These are phyloP conservation scores for Acanthamoeba castellanii DNA, from an alignment of 208 protist species.

Conservation along the genomic window DNA sequence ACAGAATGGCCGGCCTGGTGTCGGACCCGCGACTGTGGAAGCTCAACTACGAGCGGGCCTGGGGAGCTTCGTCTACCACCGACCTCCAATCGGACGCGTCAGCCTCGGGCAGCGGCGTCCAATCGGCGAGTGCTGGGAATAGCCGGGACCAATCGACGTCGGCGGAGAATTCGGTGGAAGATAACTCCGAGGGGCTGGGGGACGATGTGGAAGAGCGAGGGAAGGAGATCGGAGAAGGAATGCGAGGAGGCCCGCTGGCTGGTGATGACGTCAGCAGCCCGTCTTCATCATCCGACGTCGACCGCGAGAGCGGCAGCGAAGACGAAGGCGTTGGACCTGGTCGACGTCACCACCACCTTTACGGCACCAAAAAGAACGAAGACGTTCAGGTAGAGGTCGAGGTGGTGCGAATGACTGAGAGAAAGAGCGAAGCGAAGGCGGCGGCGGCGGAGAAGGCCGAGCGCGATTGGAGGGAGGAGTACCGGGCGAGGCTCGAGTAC, in stretches of 20 bases:
- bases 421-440: background rate
- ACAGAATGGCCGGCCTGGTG: constrained; percentile 3
- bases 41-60: background rate
- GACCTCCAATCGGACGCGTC: too few relatives aligned
- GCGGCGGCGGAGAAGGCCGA: background rate
- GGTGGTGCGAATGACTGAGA: background rate
- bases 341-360: too few relatives aligned
- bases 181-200: background rate
- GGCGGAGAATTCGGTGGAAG: background rate
- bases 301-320: too few relatives aligned
- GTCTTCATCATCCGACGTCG: too few relatives aligned
- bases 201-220: too few relatives aligned
- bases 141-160: background rate
- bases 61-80: background rate
- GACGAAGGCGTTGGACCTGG: too few relatives aligned
- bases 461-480: background rate
- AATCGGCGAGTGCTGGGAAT: background rate
- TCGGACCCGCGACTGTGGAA: background rate
- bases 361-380: too few relatives aligned
- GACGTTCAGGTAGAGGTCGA: background rate
- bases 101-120: too few relatives aligned
- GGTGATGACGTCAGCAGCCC: too few relatives aligned
- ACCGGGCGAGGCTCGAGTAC: background rate
- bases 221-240: too few relatives aligned
- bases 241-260: too few relatives aligned